Percentiles rank a stretch among this genome's conserved stretches.
These are phyloP conservation scores for Botrytis porri DNA, from an alignment of 2,329 filamentous ascomycete genomes.

Conservation along the genomic window DNA sequence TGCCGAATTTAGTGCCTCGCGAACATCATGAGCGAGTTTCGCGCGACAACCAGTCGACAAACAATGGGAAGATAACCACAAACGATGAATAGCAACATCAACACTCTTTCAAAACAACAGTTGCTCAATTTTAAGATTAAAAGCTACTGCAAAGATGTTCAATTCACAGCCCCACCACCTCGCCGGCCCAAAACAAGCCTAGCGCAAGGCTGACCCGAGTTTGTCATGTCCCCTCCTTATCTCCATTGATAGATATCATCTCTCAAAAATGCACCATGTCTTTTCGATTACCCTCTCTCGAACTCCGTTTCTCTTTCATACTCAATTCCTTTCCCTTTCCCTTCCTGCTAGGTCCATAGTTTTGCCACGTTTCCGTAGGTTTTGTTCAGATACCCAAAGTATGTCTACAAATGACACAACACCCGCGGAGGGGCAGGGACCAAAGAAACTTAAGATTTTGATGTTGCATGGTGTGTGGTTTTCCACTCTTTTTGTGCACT, in stretches of 20 bases:
- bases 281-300: not conserved
- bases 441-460: slow-evolving; percentile 57
- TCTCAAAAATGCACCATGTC: slow-evolving; percentile 9
- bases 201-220: slow-evolving; percentile 9
- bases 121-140: not conserved
- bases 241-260: not conserved
- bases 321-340: not conserved
- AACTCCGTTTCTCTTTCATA: not conserved
- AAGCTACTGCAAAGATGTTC: not conserved
- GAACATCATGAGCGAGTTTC: not conserved
- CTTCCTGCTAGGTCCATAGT: not conserved
- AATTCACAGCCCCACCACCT: not conserved
- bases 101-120: not conserved
- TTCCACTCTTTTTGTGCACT: not conserved
- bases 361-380: too few species aligned
- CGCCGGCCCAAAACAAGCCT: not conserved
- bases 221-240: slow-evolving; percentile 14
- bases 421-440: slow-evolving; percentile 1
- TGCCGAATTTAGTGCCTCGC: too few species aligned
- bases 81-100: not conserved
- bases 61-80: not conserved
- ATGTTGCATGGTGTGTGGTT: slow-evolving; percentile 66
- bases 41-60: not conserved
- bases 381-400: not conserved
- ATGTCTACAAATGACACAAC: slow-evolving; percentile 5